A percentile compares a stretch with the other conserved stretches of the same genome.
phyloP scores from a whole-genome alignment of 2,329 filamentous ascomycete species.

The Aspergillus clavatus region DNA sequence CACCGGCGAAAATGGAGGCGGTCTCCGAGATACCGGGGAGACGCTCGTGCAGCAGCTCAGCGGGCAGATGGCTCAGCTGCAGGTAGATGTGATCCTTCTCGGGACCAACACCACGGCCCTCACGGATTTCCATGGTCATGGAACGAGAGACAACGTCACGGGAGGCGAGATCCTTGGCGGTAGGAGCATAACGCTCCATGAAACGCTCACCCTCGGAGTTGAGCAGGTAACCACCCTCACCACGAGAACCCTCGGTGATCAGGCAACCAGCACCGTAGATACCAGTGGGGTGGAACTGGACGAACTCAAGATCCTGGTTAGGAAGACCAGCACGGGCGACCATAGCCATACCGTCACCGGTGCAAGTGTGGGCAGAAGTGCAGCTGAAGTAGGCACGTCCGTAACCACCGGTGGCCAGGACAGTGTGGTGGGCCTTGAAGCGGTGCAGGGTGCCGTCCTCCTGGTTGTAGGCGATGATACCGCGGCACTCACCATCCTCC shows the following conservation, averaged over 20 bases:
- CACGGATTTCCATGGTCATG: conserved; percentile 97
- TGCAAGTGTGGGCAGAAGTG: conserved; percentile 97
- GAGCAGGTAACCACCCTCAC: conserved; percentile 94
- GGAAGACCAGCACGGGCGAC: conserved; percentile 94
- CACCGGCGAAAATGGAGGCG: conserved; percentile 91
- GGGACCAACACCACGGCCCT: conserved; percentile 91
- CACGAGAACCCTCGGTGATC: conserved; percentile 96
- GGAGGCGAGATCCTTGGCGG: conserved; percentile 93
- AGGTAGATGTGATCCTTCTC: conserved; percentile 99
- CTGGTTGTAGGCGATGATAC: conserved; percentile 96
- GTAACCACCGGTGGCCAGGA: conserved; percentile 94
- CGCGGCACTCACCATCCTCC: conserved; percentile 94
- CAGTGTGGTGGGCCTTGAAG: conserved; percentile 94
- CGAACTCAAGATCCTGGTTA: conserved; percentile 99
- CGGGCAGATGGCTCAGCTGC: conserved; percentile 89
- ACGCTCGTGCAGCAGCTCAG: conserved; percentile 90
- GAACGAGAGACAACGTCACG: conserved; percentile 95
- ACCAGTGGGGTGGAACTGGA: conserved; percentile 98
- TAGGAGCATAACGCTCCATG: conserved; percentile 98
- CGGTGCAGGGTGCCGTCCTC: conserved; percentile 97
- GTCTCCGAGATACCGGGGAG: conserved; percentile 98
- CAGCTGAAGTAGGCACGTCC: conserved; percentile 98
- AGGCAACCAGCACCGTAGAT: conserved; percentile 97
- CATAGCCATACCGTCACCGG: conserved; percentile 99
- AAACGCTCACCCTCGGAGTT: conserved; percentile 98